These are phyloP conservation scores for Russula emetica DNA, from an alignment of 768 basidiomycete species.

Conservation along the genomic window DNA sequence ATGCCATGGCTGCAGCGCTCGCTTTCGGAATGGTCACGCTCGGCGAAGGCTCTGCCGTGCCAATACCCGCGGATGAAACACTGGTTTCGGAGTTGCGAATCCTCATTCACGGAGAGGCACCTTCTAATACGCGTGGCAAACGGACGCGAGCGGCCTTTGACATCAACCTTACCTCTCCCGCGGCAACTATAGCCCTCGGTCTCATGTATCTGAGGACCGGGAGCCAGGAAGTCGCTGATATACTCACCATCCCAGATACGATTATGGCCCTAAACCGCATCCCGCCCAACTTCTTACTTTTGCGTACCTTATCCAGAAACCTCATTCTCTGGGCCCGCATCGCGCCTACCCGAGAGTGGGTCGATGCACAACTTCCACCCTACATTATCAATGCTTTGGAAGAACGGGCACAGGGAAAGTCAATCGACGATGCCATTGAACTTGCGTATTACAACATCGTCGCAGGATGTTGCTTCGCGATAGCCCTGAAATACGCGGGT, in stretches of 20 bases:
- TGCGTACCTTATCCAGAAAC: constrained; percentile 70
- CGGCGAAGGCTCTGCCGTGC: constrained; percentile 62
- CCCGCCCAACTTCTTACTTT: constrained; percentile 80
- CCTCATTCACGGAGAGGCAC: constrained; percentile 72
- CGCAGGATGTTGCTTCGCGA: constrained; percentile 85
- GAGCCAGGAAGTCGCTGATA: constrained; percentile 79
- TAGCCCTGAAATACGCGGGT: constrained; percentile 91
- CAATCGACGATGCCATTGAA: constrained; percentile 68
- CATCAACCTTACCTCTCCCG: constrained; percentile 85
- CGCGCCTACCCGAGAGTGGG: constrained; percentile 68
- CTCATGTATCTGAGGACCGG: constrained; percentile 90
- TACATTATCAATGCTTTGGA: constrained; percentile 61
- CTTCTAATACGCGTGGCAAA: constrained; percentile 37
- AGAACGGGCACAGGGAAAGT: constrained; percentile 43
- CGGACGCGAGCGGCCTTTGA: constrained; percentile 57
- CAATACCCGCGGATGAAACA: constrained; percentile 68
- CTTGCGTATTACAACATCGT: constrained; percentile 89
- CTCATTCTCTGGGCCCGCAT: constrained; percentile 88
- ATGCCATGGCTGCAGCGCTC: constrained; percentile 82
- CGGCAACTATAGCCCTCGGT: constrained; percentile 84
- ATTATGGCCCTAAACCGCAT: constrained; percentile 75
- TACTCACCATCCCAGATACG: constrained; percentile 79
- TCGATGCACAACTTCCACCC: constrained; percentile 61
- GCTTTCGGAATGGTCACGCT: constrained; percentile 97
- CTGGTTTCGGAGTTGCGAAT: constrained; percentile 63